A percentile compares a stretch with the other conserved stretches of the same genome.
Conservation (phyloP, 2,329 filamentous ascomycete species). For the Fusarium metavorans region DNA sequence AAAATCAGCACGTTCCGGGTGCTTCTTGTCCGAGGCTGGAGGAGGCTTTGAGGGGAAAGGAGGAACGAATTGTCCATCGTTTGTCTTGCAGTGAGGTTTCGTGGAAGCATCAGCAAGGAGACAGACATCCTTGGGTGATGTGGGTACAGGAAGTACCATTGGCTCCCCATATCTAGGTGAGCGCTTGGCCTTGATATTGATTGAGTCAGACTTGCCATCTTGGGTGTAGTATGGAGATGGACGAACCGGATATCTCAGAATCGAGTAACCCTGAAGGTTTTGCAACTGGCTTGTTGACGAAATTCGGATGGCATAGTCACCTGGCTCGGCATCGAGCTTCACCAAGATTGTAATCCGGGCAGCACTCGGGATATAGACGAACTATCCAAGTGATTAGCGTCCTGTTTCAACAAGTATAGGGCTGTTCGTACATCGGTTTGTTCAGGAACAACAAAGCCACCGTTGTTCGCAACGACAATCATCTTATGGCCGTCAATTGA, state of each 20-base stretch:
- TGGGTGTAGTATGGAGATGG: not conserved
- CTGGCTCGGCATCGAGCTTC: not conserved
- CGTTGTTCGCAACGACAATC: conserved; percentile 5
- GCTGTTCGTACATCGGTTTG: not conserved
- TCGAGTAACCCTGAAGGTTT: not conserved
- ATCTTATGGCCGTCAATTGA: conserved; percentile 7
- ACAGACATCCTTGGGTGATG: not conserved
- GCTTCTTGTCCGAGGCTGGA: not conserved
- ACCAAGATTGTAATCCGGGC: conserved; percentile 4
- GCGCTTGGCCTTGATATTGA: not conserved
- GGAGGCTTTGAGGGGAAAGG: not conserved
- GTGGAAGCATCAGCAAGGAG: not conserved
- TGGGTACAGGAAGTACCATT: not conserved
- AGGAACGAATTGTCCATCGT: not conserved
- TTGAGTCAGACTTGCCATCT: not conserved
- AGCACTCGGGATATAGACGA: conserved; percentile 3
- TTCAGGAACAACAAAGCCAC: conserved; percentile 8
- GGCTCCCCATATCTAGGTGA: conserved; percentile 1
- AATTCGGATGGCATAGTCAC: not conserved
- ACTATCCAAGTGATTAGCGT: not conserved
- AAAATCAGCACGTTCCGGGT: not conserved
- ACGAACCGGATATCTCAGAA: conserved; percentile 2
- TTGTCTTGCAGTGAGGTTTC: not conserved
- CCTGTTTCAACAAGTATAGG: not conserved
- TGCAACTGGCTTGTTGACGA: not conserved